Evolutionary conservation across 2,329 filamentous ascomycete genomes (phyloP), one percentile per base, ranked within the genome.

Genomic region (Botryotinia narcissicola): DNA sequence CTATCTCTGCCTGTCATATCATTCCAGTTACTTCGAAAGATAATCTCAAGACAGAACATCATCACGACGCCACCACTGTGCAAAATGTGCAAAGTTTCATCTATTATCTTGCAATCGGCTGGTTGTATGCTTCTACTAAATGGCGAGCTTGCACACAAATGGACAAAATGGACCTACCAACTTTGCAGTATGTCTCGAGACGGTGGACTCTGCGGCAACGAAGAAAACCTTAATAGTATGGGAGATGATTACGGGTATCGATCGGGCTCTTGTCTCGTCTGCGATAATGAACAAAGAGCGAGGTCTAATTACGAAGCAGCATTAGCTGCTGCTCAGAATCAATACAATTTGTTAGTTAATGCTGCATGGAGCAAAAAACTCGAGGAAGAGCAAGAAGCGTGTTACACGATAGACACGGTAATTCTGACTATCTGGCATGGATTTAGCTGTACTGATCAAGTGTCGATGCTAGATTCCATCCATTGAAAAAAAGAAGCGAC

Each of bases 1-100:
- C 4, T 32, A 12, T 4, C 5, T 7, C 6, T 18, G 9, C 1
- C 7, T 29, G 40, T 40, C 25, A 42, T 4, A 14, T 51, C 35
- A 68, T 18, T 18, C 16, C 32, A 20, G n/a, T 7, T 40, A 25
- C 32, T 54, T 42, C 16, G 12, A 54, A 22, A 3, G 7, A 20
- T 54, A 54, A 25, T 40, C 16, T 20, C 0, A 16, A 42, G 51
- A 29, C 10, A 29, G 22, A 12, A 48, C 22, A 46, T 29, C 16
- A 40, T 29, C 42, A 4, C n/a, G 29, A 7, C 0, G 29, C 14
- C 29, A 37, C 25, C 2, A 1, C 42, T 22, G 14, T 2, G 3
- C 14, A 29, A 18, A 22, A 51, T 64, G 57, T 71, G 69, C 42
- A 63, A 71, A 35, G 22, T 63, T 48, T 62, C 69, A 48, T 63